Conservation (phyloP, 495 filamentous ascomycete species). For the Aspergillus biplanus region DNA sequence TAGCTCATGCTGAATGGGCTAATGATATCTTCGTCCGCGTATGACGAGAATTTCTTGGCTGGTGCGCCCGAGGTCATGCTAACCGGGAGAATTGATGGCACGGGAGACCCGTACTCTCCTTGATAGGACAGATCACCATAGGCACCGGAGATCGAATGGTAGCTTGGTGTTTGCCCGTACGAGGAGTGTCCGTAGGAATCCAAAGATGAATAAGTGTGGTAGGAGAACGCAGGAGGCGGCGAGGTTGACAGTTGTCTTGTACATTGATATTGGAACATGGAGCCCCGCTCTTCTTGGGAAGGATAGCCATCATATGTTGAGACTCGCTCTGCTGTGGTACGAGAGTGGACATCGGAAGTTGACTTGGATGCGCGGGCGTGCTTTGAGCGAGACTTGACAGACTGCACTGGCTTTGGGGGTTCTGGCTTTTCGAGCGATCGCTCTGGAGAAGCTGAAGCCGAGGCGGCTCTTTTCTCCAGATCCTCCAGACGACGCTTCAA, state of each 20-base stretch:
- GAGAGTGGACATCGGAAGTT: constrained; percentile 42
- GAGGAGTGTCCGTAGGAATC: constrained; percentile 67
- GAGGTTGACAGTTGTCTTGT: constrained; percentile 71
- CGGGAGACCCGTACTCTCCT: constrained; percentile 63
- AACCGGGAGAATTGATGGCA: constrained; percentile 68
- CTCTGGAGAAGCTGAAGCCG: constrained; percentile 74
- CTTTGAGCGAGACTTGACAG: constrained; percentile 48
- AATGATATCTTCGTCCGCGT: constrained; percentile 67
- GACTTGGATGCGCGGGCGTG: constrained; percentile 48
- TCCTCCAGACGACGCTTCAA: constrained; percentile 97
- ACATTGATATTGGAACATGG: constrained; percentile 69
- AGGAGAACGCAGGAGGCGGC: constrained; percentile 76
- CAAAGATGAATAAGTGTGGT: constrained; percentile 66
- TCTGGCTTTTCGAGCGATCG: constrained; percentile 59
- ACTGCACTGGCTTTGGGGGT: constrained; percentile 42
- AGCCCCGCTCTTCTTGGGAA: constrained; percentile 47
- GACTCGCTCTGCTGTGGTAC: constrained; percentile 31
- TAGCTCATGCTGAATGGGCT: constrained; percentile 79
- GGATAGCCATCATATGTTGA: constrained; percentile 44
- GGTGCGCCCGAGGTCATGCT: constrained; percentile 57
- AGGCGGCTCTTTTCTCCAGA: constrained; percentile 88
- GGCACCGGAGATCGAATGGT: constrained; percentile 62
- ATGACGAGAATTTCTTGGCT: constrained; percentile 37
- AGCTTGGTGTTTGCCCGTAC: constrained; percentile 65
- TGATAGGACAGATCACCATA: constrained; percentile 63